Conservation (phyloP, 2,329 filamentous ascomycete genomes). For the Scorias spongiosa region DNA sequence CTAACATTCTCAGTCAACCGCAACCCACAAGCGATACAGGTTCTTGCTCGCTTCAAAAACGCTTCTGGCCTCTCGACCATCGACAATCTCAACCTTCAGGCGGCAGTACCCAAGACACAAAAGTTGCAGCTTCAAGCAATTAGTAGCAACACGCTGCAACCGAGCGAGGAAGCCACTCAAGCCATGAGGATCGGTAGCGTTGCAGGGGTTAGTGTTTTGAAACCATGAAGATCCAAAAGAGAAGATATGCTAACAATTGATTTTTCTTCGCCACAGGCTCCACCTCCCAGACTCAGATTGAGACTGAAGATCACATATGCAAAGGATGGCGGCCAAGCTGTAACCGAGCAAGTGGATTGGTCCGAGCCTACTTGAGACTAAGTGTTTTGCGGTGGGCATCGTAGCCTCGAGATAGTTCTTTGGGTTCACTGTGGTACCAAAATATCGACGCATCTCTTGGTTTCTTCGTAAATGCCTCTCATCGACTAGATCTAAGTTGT, state of each 20-base stretch:
- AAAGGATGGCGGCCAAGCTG: conserved; percentile 51
- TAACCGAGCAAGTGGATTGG: conserved; percentile 95
- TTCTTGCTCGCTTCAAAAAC: conserved; percentile 74
- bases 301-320: conserved; percentile 72
- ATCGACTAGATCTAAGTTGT: no score
- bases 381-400: no score
- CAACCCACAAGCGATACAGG: conserved; percentile 64
- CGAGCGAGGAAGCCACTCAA: conserved; percentile 74
- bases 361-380: conserved; percentile 47
- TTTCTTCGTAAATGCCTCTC: no score
- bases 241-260: conserved; percentile 1
- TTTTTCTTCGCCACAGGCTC: conserved; percentile 39
- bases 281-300: conserved; percentile 54
- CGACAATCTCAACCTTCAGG: conserved; percentile 62
- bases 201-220: conserved; percentile 60
- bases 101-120: conserved; percentile 91
- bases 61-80: conserved; percentile 34
- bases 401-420: no score
- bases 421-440: no score
- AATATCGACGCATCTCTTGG: no score
- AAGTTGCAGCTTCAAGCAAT: conserved; percentile 86
- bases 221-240: neutral
- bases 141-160: conserved; percentile 59
- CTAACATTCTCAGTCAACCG: conserved; percentile 75
- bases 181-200: conserved; percentile 75